These are phyloP conservation scores for Podospora bellae-mahoneyi DNA, from an alignment of 495 filamentous ascomycete genomes.

Conservation along the genomic window DNA sequence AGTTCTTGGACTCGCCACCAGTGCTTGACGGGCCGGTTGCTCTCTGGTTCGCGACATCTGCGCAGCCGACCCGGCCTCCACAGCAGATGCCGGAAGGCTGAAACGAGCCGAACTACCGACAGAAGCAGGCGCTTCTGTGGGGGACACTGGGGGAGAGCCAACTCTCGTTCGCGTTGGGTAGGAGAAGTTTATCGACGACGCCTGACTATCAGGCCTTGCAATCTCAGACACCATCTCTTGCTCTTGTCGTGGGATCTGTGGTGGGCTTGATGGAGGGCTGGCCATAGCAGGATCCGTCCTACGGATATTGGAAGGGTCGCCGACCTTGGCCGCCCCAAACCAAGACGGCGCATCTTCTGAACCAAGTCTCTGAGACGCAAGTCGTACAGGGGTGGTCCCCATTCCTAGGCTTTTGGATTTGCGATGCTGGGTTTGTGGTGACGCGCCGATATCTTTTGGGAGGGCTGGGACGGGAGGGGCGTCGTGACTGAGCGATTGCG, in stretches of 20 bases:
- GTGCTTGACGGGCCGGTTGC: conserved; percentile 9
- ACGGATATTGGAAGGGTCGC: conserved; percentile 42
- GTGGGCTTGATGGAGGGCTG: conserved; percentile 36
- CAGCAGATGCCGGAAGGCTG: conserved; percentile 4
- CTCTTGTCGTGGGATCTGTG: conserved; percentile 18
- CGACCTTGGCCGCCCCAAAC: conserved; percentile 41
- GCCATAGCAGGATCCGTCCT: conserved; percentile 43
- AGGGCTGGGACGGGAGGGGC: conserved; percentile 73
- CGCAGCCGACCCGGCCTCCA: conserved; percentile 1
- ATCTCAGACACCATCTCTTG: conserved; percentile 18
- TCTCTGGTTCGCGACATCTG: conserved; percentile 3
- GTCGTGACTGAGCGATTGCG: conserved; percentile 30
- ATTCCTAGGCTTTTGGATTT: conserved; percentile 33
- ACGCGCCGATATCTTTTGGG: conserved; percentile 47
- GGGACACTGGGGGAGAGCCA: conserved; percentile 35
- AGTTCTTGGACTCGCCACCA: conserved; percentile 19
- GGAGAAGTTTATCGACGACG: conserved; percentile 78
- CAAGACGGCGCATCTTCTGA: conserved; percentile 37
- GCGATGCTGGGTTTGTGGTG: conserved; percentile 18
- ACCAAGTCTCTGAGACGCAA: conserved; percentile 45
- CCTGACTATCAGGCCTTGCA: conserved; percentile 55
- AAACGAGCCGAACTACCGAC: conserved; percentile 4
- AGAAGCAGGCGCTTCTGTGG: conserved; percentile 10
- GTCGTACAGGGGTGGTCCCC: conserved; percentile 37
- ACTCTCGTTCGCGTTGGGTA: conserved; percentile 54